These are phyloP conservation scores for Capsicum pubescens DNA, from an alignment of 257 asterid species.

Conservation along the genomic window DNA sequence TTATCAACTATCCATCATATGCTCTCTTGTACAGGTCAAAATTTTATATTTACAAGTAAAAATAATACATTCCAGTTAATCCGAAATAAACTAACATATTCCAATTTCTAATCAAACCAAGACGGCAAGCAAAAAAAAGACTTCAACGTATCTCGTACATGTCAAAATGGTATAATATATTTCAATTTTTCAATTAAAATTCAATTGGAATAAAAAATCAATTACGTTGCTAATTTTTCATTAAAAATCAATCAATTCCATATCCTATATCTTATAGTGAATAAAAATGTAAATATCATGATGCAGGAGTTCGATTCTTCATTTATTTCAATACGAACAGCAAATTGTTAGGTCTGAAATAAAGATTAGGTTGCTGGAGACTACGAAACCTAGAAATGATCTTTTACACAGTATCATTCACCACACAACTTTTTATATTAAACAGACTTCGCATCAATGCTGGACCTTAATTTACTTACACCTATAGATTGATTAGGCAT, in stretches of 20 bases:
- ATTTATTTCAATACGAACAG: neutral
- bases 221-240: neutral
- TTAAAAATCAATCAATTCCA: neutral
- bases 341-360: neutral
- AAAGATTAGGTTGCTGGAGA: neutral
- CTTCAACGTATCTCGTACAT: neutral
- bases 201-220: neutral
- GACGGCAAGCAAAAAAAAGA: neutral
- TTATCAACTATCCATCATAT: neutral
- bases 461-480: neutral
- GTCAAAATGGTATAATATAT: neutral
- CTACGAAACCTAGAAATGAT: neutral
- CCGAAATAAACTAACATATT: neutral
- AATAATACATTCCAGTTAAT: neutral
- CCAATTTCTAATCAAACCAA: neutral
- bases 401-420: no score
- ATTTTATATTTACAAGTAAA: neutral
- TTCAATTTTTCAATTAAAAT: neutral
- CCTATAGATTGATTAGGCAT: neutral
- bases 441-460: neutral
- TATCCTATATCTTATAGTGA: no score
- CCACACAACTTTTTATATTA: neutral
- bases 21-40: neutral
- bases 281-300: neutral
- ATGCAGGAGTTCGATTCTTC: neutral